Evolutionary conservation across 495 filamentous ascomycete genomes (phyloP), one percentile per base, ranked within the genome.

Genomic region (Jackrogersella minutella): DNA sequence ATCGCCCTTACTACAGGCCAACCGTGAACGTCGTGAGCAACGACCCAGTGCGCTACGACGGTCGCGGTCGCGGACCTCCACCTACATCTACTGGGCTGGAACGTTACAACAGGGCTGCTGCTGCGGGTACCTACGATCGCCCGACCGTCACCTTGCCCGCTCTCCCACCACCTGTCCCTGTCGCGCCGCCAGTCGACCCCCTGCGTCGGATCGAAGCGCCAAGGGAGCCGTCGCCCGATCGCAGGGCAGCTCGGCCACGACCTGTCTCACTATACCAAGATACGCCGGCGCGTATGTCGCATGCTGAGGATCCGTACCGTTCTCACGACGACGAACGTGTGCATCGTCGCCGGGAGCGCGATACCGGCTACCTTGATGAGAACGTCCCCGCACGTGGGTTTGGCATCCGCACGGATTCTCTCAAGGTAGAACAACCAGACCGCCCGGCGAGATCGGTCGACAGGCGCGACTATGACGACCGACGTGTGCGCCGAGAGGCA

Each of bases 71-170:
- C 10, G 84, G 85, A 0, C 87, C 88, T 21, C 86, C 88, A 2
- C 87, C 87, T 8, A 81, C 87, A 9, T 84, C 84, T 2, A 78
- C 85, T 76, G 88, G 86, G 0, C 80, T 90, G 59, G 90, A 90
- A 24, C 87, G 82, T 53, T 70, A 89, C 11, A 77, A 75, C 43
- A 74, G 79, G 17, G 58, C 72, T 11, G 64, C 76, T 17, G 72
- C 77, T 5, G 71, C 70, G 13, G 78, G 78, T 1, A 70, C 77
- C 2, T 82, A 82, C 62, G 81, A 85, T 34, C 78, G 76, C 6
- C 76, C 79, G 2, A 72, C 75, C 0, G 62, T 77, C 9, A 78
- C 80, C 37, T 80, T 80, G 78, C 79, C 82, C 21, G 64, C 70
- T 33, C 66, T 78, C 5, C 80, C 77, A 9, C 74, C 76, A 11